These are phyloP conservation scores for Prunus salicina DNA, from an alignment of 306 rosid genomes.

Conservation along the genomic window DNA sequence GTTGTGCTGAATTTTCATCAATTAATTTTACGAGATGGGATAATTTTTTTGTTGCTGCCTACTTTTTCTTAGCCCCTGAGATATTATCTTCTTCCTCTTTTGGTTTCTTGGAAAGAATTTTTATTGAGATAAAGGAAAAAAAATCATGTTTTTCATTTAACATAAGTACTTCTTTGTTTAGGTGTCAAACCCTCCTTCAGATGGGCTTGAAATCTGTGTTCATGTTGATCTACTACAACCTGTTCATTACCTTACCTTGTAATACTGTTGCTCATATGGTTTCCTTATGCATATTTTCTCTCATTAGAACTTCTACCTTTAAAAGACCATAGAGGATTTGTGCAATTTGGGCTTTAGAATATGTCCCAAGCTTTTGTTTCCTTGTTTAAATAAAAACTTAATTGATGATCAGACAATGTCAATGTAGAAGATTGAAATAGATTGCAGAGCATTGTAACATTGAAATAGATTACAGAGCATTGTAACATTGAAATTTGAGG, in stretches of 20 bases:
- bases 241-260: neutral
- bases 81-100: neutral
- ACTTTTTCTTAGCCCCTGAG: neutral
- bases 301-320: neutral
- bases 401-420: neutral
- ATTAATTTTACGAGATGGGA: neutral
- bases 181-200: neutral
- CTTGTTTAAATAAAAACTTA: neutral
- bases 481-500: neutral
- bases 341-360: neutral
- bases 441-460: neutral
- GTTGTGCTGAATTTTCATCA: neutral
- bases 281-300: neutral
- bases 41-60: neutral
- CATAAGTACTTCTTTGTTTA: neutral
- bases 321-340: neutral
- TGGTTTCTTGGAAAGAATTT: neutral
- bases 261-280: neutral
- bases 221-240: neutral
- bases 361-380: neutral
- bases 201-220: neutral
- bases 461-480: neutral
- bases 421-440: neutral
- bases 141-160: too few species aligned
- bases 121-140: neutral